Evolutionary conservation across 768 basidiomycete genomes (phyloP).

Genomic region (Tephrocybe sp.): DNA sequence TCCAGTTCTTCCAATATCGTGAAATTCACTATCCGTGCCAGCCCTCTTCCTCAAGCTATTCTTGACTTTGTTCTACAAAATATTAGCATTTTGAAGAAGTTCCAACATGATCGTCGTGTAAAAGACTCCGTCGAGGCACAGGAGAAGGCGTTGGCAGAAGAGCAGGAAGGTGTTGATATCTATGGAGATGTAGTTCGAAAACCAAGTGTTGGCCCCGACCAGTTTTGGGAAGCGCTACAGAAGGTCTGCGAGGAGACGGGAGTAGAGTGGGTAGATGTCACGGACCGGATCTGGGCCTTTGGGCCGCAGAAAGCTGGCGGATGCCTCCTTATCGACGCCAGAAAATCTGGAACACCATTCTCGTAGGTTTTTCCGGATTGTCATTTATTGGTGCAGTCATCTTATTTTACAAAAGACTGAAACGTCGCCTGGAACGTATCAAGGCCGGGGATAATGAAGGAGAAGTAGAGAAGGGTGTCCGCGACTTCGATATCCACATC

Average conservation of each 20-base stretch:
- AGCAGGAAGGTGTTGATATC: constrained; percentile 39
- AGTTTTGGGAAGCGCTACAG: constrained; percentile 78
- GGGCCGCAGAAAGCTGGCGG: constrained; percentile 87
- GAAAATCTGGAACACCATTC: constrained; percentile 42
- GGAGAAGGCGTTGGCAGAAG: constrained; percentile 38
- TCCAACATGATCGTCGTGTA: constrained; percentile 49
- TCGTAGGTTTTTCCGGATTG: constrained; percentile 49
- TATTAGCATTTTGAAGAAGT: constrained; percentile 55
- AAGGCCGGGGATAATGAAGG: constrained; percentile 27
- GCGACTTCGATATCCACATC: constrained; percentile 76
- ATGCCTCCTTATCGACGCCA: constrained; percentile 81
- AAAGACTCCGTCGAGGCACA: constrained; percentile 27
- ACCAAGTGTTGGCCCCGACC: constrained; percentile 65
- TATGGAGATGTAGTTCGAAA: constrained; percentile 61
- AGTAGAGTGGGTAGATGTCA: constrained; percentile 80
- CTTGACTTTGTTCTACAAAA: constrained; percentile 80
- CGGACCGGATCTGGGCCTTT: constrained; percentile 84
- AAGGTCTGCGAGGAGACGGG: constrained; percentile 68
- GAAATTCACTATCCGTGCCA: constrained; percentile 81
- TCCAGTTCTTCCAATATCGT: constrained; percentile 69
- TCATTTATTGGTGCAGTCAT: constrained; percentile 1
- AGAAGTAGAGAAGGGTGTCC: constrained; percentile 36
- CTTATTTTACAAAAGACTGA: constrained; percentile 41
- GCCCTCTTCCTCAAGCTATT: constrained; percentile 72
- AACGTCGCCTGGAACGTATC: constrained; percentile 45